Percentiles rank a stretch among this genome's conserved stretches.
Conservation (phyloP, 2,329 filamentous ascomycete genomes). For the Fusarium papillatum region DNA sequence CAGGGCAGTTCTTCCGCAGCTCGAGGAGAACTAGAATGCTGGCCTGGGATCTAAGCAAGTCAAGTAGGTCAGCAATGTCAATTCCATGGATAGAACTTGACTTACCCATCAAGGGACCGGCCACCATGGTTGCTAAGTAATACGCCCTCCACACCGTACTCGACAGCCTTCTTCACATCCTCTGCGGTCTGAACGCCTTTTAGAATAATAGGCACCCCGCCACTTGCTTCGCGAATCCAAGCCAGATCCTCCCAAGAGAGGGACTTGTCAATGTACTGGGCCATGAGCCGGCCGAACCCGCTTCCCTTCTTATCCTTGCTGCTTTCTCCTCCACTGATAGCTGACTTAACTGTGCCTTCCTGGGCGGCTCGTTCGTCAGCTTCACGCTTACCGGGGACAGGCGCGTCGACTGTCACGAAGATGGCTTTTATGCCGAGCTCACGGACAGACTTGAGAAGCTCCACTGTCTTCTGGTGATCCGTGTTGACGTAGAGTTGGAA, state of each 20-base stretch:
- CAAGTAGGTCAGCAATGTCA: not conserved
- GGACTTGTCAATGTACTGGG: constrained; percentile 61
- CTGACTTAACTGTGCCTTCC: constrained; percentile 54
- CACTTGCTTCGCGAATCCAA: constrained; percentile 61
- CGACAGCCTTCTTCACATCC: constrained; percentile 63
- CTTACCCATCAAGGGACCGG: constrained; percentile 63
- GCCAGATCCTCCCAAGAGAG: constrained; percentile 64
- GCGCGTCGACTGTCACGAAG: constrained; percentile 67
- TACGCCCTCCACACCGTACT: constrained; percentile 64
- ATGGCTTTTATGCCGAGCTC: constrained; percentile 62
- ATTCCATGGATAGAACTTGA: not conserved
- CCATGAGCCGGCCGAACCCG: constrained; percentile 64
- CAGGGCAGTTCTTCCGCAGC: constrained; percentile 60
- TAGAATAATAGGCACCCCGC: constrained; percentile 61
- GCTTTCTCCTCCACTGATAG: constrained; percentile 54
- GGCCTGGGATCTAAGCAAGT: constrained; percentile 49
- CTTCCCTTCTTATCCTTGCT: constrained; percentile 65
- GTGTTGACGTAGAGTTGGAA: constrained; percentile 68
- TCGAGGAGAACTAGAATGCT: constrained; percentile 65
- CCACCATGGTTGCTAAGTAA: constrained; percentile 71
- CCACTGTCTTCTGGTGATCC: constrained; percentile 60
- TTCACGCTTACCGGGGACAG: constrained; percentile 67
- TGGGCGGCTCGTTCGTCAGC: constrained; percentile 65
- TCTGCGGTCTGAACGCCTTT: constrained; percentile 68
- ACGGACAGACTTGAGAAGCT: constrained; percentile 53